These are phyloP conservation scores for Fusarium duplospermum DNA, from an alignment of 2,329 filamentous ascomycete species.

Conservation along the genomic window DNA sequence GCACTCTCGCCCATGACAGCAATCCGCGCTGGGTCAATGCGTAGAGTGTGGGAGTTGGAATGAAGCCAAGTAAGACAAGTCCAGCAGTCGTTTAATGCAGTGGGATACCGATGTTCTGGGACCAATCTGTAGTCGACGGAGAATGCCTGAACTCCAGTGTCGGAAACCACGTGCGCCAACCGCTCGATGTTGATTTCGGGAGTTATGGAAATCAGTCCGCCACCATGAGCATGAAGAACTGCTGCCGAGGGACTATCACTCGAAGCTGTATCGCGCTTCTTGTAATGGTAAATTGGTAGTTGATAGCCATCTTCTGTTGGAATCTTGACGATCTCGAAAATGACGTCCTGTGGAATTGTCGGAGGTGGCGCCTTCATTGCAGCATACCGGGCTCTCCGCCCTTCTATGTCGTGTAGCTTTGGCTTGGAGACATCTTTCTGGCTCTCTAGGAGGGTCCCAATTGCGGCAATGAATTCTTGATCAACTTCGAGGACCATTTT, in stretches of 20 bases:
- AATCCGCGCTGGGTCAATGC: constrained; percentile 1
- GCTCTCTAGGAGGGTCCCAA: neutral
- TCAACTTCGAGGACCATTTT: neutral
- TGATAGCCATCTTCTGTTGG: neutral
- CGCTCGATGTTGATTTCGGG: neutral
- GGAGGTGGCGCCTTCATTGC: neutral
- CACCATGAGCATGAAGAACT: neutral
- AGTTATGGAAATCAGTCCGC: neutral
- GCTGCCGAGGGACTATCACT: neutral
- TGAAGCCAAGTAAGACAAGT: neutral
- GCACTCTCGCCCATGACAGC: constrained; percentile 31
- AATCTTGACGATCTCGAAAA: neutral
- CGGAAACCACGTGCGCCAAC: neutral
- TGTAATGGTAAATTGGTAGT: neutral
- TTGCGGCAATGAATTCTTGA: neutral
- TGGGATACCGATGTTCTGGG: constrained; percentile 10
- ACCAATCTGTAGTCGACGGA: constrained; percentile 24
- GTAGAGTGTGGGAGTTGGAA: neutral
- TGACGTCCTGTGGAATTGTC: neutral
- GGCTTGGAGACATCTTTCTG: neutral
- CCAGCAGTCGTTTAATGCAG: constrained; percentile 11
- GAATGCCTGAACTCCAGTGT: constrained; percentile 13
- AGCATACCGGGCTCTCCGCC: neutral
- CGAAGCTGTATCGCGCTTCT: neutral
- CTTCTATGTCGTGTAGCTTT: neutral